Base-by-base conservation (phyloP, 2,329 filamentous ascomycete genomes). In the Monilinia aucupariae region DNA sequence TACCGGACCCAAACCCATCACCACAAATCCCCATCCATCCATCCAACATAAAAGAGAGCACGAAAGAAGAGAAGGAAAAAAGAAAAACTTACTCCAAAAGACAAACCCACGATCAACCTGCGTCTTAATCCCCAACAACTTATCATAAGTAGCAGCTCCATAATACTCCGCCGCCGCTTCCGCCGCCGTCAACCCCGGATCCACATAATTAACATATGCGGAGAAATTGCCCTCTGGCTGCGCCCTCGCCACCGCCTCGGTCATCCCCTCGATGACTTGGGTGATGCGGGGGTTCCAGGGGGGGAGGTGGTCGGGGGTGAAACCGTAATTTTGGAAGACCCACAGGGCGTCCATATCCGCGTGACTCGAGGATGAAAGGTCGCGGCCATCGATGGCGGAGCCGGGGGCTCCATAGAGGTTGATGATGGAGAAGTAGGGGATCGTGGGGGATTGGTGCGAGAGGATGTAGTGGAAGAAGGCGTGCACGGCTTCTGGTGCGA, bases 141-240 rank as follows among this genome's bases (percentile, higher is more conserved):
- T 64, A 58, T 64, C 64, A 48, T 67, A 70, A 50, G 69, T 68
- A 10, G 34, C 39, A 8, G 51, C 37, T n/a, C 69, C 69, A 64
- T 70, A 71, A 59, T 72, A 71, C 58, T 62, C n/a, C 25, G 52
- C 39, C 7, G 64, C 64, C 2, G 69, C 70, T 20, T 54, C 32
- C 7, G 22, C 9, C 0, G 66, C 49, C 4, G 27, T 61, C 43
- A 70, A 51, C 32, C 63, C 52, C 0, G 69, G 65, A 55, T 72
- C 70, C 13, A 71, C 52, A 59, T 71, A 72, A 59, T 72, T 72
- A 3, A 68, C 48, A 61, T 71, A 72, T 2, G 39, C 66, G 4
- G 39, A 59, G 48, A 72, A 71, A 32, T 71, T 65, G 3, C 70
- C 71, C 54, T 68, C 67, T 0, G 69, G 66, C 53, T 70, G 65